Base-by-base conservation (phyloP, 2,329 filamentous ascomycete genomes). In the Pseudogymnoascus sp. region DNA sequence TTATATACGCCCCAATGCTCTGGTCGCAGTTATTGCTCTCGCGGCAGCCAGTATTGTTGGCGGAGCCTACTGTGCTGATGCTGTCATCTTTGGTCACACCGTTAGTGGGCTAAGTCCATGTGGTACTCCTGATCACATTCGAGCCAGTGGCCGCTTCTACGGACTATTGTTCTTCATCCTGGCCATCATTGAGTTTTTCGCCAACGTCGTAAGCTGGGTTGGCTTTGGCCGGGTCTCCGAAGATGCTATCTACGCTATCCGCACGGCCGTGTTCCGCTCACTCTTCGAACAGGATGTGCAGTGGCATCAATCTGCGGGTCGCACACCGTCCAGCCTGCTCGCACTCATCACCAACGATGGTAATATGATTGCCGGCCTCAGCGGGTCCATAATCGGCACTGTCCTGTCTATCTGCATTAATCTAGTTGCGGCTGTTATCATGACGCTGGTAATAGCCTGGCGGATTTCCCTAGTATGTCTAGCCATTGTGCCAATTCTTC, bases 391-490 rank as follows among this genome's bases (percentile, higher is more conserved):
- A 39, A 78, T 91, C 62, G 87, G 88, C 6, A 88, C 84, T 0
- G 74, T 89, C 35, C 84, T 90, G 64, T 85, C 87, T 0, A 87
- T 90, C 23, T 68, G 81, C 3, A 80, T 91, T 66, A 91, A 89
- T 72, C 83, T 91, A 41, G 66, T 90, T 7, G 83, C 81, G 0
- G 87, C 85, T 1, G 85, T 91, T 60, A 82, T 88, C 37, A 71
- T 91, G 14, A 84, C 87, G 0, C 86, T 89, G 65, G 83, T 90
- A 58, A 78, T 91, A 59, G 85, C 86, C 3, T 92, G 89, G 89
- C 87, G 83, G 69, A 89, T 91, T 63, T 87, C 88, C 0, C 72
- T 92, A 8, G 88, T 91, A 4, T 88, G 85, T 64, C 76, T 91
- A 2, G 81, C 86, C 0, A 78, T 83, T 6, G 83, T 91, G 0